Evolutionary conservation across 257 asterid genomes (phyloP).

Genomic region (Ligustrum vulgare): DNA sequence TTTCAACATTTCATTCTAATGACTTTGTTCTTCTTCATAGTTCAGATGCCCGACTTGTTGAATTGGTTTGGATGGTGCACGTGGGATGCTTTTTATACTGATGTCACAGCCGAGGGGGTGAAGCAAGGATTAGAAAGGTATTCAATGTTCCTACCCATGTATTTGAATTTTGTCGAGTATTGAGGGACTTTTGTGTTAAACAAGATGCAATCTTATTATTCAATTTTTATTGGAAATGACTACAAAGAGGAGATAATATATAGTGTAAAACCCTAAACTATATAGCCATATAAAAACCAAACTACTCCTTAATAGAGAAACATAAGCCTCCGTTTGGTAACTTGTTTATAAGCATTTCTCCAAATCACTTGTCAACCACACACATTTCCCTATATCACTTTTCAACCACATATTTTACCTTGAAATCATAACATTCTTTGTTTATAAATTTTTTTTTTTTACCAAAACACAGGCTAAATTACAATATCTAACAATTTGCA

Average conservation of each 20-base stretch:
- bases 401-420: no score
- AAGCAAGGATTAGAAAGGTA: slow-evolving; percentile 68
- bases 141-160: background rate
- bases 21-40: slow-evolving; percentile 22
- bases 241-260: background rate
- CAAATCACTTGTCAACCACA: no score
- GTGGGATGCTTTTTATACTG: slow-evolving; percentile 91
- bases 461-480: no score
- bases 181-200: background rate
- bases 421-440: no score
- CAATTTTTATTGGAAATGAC: background rate
- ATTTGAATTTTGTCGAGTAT: background rate
- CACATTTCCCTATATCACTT: no score
- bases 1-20: slow-evolving; percentile 10
- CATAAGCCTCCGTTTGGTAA: no score
- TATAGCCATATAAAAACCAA: background rate
- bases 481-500: background rate
- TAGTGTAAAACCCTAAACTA: background rate
- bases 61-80: slow-evolving; percentile 99
- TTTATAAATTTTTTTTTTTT: no score
- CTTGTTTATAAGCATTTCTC: no score
- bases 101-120: slow-evolving; percentile 77
- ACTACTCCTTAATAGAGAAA: background rate
- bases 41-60: slow-evolving; percentile 79
- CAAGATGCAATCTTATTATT: background rate